phyloP scores from a whole-genome alignment of 495 filamentous ascomycete genomes.

The Rusavskia elegans region DNA sequence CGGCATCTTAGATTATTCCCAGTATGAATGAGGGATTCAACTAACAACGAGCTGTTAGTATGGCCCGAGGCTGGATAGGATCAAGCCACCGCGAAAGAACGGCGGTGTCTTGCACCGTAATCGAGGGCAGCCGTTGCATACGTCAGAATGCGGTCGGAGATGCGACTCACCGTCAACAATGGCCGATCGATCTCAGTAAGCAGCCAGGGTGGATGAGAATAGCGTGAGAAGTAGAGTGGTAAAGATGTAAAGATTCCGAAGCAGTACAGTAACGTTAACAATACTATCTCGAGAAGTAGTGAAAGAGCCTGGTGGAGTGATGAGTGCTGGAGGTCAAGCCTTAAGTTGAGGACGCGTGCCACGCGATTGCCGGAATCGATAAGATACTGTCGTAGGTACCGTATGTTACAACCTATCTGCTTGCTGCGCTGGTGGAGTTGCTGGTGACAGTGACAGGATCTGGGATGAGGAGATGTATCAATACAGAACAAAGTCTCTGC shows the following conservation, averaged over 20 bases:
- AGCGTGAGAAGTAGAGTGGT: not conserved
- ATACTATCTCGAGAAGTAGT: not conserved
- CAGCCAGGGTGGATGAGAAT: not conserved
- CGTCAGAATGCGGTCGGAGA: slow-evolving; percentile 9
- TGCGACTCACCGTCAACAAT: slow-evolving; percentile 7
- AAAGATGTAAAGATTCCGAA: not conserved
- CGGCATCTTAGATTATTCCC: not conserved
- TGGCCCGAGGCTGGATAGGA: not conserved
- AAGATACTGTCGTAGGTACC: not conserved
- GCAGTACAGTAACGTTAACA: not conserved
- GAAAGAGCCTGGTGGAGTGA: not conserved
- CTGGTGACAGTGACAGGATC: not conserved
- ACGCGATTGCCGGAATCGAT: not conserved
- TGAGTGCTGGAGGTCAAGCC: not conserved
- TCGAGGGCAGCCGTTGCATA: slow-evolving; percentile 2
- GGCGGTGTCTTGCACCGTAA: not conserved
- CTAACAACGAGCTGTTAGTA: not conserved
- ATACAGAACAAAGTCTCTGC: too few species aligned
- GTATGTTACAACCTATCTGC: too few species aligned
- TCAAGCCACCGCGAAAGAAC: not conserved
- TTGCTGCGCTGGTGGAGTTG: too few species aligned
- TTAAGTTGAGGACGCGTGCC: not conserved
- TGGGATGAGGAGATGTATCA: too few species aligned
- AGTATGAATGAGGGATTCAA: not conserved
- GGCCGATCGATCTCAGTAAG: not conserved